Percentiles rank a stretch among this genome's conserved stretches.
Evolutionary conservation across 768 basidiomycete genomes (phyloP).

Genomic region (Dioszegia aurantiaca): DNA sequence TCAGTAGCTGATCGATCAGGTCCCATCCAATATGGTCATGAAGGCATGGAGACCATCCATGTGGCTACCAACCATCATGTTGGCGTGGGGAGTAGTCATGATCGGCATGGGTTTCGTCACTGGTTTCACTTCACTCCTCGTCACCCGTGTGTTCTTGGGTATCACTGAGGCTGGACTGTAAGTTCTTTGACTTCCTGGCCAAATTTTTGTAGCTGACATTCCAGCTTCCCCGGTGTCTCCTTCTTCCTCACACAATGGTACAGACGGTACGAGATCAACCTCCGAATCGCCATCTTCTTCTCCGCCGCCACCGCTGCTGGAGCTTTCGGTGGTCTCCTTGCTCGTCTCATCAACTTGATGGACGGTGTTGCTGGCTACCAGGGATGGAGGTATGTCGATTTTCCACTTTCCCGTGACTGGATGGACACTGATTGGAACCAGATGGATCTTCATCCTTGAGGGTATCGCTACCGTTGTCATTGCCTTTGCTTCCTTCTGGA

Average conservation of each 20-base stretch:
- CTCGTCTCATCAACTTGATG: constrained; percentile 60
- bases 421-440: constrained; percentile 7
- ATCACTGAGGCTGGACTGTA: constrained; percentile 35
- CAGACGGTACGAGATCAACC: constrained; percentile 62
- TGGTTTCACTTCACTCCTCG: constrained; percentile 28
- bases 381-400: constrained; percentile 59
- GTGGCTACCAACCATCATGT: constrained; percentile 35
- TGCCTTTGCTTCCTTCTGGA: constrained; percentile 62
- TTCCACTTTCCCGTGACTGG: constrained; percentile 52
- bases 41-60: constrained; percentile 51
- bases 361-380: constrained; percentile 58
- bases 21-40: constrained; percentile 36
- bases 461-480: constrained; percentile 22
- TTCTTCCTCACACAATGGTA: constrained; percentile 77
- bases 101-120: constrained; percentile 39
- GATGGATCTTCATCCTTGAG: constrained; percentile 29
- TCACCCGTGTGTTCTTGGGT: constrained; percentile 37
- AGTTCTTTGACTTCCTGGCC: constrained; percentile 52
- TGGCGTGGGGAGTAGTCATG: constrained; percentile 35
- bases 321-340: constrained; percentile 59
- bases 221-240: constrained; percentile 32
- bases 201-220: no score
- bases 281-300: constrained; percentile 70
- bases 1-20: not conserved
- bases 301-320: constrained; percentile 75